Percentiles rank a stretch among this genome's conserved stretches.
Conservation (phyloP, 768 basidiomycete genomes). For the Podaxis sp. region DNA sequence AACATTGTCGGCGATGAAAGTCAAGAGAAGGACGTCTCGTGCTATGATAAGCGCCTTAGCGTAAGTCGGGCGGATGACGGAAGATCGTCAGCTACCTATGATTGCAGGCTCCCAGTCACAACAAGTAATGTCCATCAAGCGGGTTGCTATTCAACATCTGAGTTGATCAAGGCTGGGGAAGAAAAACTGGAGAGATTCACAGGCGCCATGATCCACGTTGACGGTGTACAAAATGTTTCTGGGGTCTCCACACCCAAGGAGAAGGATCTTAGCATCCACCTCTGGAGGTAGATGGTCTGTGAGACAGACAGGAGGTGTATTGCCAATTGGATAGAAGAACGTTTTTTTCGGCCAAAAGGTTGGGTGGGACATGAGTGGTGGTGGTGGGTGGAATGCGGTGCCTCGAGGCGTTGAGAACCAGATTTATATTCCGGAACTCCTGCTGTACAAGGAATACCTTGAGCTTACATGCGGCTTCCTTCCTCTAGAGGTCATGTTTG, state of each 20-base stretch:
- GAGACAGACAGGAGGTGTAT: slow-evolving; percentile 52
- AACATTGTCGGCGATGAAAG: slow-evolving; percentile 36
- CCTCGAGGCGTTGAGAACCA: too few relatives aligned
- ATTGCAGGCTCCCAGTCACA: slow-evolving; percentile 49
- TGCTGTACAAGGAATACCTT: too few relatives aligned
- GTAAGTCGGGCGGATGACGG: neutral
- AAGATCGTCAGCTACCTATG: slow-evolving; percentile 32
- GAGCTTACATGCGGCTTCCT: too few relatives aligned
- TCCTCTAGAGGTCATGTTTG: too few relatives aligned
- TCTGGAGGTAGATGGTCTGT: slow-evolving; percentile 47
- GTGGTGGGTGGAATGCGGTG: too few relatives aligned
- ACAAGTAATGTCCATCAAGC: slow-evolving; percentile 47
- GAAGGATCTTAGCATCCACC: slow-evolving; percentile 43
- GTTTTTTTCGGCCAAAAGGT: slow-evolving; percentile 40
- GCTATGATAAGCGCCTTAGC: slow-evolving; percentile 28
- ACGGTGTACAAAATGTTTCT: slow-evolving; percentile 53
- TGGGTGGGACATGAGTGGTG: slow-evolving; percentile 39
- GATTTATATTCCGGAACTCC: too few relatives aligned
- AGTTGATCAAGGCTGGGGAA: neutral
- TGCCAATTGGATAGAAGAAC: slow-evolving; percentile 60
- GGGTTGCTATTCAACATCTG: slow-evolving; percentile 18
- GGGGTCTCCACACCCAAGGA: slow-evolving; percentile 58
- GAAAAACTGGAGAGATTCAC: slow-evolving; percentile 19
- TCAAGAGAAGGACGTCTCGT: slow-evolving; percentile 45
- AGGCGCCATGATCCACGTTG: slow-evolving; percentile 23